Conservation (phyloP, 768 basidiomycete genomes). For the Boletellus sp. region DNA sequence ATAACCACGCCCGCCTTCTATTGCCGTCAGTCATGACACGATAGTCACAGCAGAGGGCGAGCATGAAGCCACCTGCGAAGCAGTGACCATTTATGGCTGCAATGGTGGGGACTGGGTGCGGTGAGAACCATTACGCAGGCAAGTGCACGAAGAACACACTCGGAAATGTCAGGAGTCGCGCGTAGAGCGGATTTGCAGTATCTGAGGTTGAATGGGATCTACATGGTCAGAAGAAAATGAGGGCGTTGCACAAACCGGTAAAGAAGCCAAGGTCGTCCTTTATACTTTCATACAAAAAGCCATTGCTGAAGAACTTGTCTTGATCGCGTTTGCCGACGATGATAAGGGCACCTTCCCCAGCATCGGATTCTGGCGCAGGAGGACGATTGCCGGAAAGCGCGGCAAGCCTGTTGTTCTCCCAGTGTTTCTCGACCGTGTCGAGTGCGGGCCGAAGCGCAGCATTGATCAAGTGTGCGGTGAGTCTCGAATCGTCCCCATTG, state of each 20-base stretch:
- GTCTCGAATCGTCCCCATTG: slow-evolving; percentile 70
- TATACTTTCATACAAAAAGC: slow-evolving; percentile 59
- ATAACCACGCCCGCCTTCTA: slow-evolving; percentile 75
- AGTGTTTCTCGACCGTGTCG: slow-evolving; percentile 68
- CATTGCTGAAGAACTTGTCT: slow-evolving; percentile 89
- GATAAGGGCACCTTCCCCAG: slow-evolving; percentile 66
- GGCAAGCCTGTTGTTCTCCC: slow-evolving; percentile 52
- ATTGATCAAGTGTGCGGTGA: slow-evolving; percentile 56
- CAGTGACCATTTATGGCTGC: slow-evolving; percentile 83
- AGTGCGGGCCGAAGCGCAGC: slow-evolving; percentile 65
- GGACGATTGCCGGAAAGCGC: slow-evolving; percentile 40
- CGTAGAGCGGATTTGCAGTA: slow-evolving; percentile 69
- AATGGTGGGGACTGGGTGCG: slow-evolving; percentile 63
- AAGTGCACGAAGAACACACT: slow-evolving; percentile 43
- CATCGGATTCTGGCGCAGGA: slow-evolving; percentile 27
- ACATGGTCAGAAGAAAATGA: not conserved
- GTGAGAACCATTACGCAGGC: not conserved
- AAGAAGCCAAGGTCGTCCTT: slow-evolving; percentile 59
- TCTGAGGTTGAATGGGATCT: slow-evolving; percentile 37
- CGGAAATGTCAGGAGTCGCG: slow-evolving; percentile 70
- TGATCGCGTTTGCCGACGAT: slow-evolving; percentile 72
- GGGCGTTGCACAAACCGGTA: slow-evolving; percentile 41
- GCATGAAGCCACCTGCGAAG: slow-evolving; percentile 79
- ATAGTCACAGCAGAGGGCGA: slow-evolving; percentile 83
- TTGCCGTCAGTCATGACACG: slow-evolving; percentile 83